Percentiles rank a stretch among this genome's conserved stretches.
These are phyloP conservation scores for Urtica urens DNA, from an alignment of 306 rosid genomes.

Conservation along the genomic window DNA sequence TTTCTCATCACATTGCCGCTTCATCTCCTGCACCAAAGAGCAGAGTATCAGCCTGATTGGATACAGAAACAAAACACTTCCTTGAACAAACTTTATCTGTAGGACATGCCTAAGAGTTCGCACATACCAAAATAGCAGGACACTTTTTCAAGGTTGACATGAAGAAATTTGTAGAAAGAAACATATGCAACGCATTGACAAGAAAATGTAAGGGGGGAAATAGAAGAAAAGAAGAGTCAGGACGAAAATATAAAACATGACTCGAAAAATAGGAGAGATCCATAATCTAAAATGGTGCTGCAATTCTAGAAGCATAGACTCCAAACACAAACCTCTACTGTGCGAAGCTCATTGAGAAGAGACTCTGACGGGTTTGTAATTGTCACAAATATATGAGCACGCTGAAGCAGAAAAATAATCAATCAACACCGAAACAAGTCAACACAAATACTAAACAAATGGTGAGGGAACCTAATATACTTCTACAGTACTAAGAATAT, in stretches of 20 bases:
- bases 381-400: slow-evolving; percentile 54
- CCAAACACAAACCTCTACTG: slow-evolving; percentile 66
- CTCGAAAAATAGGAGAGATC: not conserved
- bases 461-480: slow-evolving; percentile 2
- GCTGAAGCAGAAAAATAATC: slow-evolving; percentile 41
- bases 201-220: too few relatives aligned
- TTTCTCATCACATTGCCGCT: slow-evolving; percentile 83
- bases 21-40: slow-evolving; percentile 68
- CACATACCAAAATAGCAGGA: too few relatives aligned
- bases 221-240: too few relatives aligned
- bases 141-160: not conserved
- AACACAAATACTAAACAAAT: not conserved
- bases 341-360: slow-evolving; percentile 79
- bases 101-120: not conserved
- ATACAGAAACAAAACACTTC: not conserved
- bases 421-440: slow-evolving; percentile 15
- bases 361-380: slow-evolving; percentile 84
- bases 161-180: slow-evolving; percentile 3
- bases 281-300: not conserved
- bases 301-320: not conserved
- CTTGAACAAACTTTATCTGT: slow-evolving; percentile 7
- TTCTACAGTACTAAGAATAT: slow-evolving; percentile 7
- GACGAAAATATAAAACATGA: not conserved
- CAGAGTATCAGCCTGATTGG: slow-evolving; percentile 19
- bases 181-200: too few relatives aligned